Base-by-base conservation (phyloP, 345 rosid species). In the Sisymbrium altissimum region DNA sequence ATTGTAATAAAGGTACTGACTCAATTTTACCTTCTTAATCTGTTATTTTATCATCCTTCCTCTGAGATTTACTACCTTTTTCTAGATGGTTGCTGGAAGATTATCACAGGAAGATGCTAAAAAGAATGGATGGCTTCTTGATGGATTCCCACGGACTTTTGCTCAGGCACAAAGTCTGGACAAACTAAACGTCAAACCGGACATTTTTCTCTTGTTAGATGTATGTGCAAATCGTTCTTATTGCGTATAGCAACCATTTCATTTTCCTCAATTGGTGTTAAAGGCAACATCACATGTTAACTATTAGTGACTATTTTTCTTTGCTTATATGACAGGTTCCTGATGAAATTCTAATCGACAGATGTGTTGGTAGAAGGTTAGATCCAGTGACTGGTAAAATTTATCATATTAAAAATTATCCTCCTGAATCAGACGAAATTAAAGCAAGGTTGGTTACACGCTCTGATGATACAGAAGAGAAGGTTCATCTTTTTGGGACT, bases 401-500 rank as follows among this genome's bases (percentile, higher is more conserved):
- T 66, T 93, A 91, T 77, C 96, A 89, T 78, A 33, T 87, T n/a
- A 84, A 71, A 78, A 80, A 75, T 75, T 85, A 86, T 66, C 97
- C 89, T 65, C 98, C 94, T 9, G 90, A 84, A 74, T 81, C 84
- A 0, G 84, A 87, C 36, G 91, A 93, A 79, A 75, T 93, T 29
- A 89, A 86, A 83, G 89, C 80, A 78, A 89, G 97, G 79, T 89
- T 91, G 58, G 66, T 84, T n/a, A 87, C 86, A 53, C 96, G 93
- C 70, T 83, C 96, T 21, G 98, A 93, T 85, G 98, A 93, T 81
- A 93, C 93, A 4, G 90, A 87, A 79, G 89, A 87, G 79, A 93
- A 91, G 71, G 97, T 89, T 32, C 68, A 73, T 74, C 30, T 14
- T 30, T 40, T 48, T 23, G 17, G 18, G 23, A 38, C 23, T 55